A percentile compares a stretch with the other conserved stretches of the same genome.
phyloP scores from a whole-genome alignment of 2,329 filamentous ascomycete species.

The Neofusicoccum parvum region DNA sequence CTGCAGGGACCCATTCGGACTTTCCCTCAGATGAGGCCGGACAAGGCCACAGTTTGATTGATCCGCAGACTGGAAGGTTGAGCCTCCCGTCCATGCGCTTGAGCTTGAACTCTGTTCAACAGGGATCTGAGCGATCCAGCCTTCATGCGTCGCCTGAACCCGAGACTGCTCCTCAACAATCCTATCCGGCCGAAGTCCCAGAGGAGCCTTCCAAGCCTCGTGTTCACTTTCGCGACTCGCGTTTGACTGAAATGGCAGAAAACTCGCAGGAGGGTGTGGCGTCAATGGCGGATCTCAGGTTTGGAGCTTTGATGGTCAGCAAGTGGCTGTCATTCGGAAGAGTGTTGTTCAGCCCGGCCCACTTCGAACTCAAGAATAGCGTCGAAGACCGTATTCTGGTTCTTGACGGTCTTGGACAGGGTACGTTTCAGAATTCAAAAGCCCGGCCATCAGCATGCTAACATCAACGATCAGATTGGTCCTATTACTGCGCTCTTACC shows the following conservation, averaged over 20 bases:
- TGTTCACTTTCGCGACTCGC: slow-evolving; percentile 55
- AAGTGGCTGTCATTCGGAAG: slow-evolving; percentile 87
- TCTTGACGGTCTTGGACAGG: slow-evolving; percentile 80
- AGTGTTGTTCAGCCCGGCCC: slow-evolving; percentile 77
- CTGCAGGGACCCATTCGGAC: slow-evolving; percentile 24
- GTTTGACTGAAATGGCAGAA: slow-evolving; percentile 52
- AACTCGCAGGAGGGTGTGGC: slow-evolving; percentile 40
- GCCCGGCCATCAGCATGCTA: neutral
- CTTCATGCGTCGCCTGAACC: slow-evolving; percentile 31
- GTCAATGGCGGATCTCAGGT: slow-evolving; percentile 72
- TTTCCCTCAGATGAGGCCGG: slow-evolving; percentile 2
- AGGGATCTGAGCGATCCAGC: slow-evolving; percentile 36
- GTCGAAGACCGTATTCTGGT: slow-evolving; percentile 70
- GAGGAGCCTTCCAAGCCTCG: neutral
- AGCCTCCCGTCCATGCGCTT: slow-evolving; percentile 21
- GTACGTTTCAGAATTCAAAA: slow-evolving; percentile 27
- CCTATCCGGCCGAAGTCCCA: neutral
- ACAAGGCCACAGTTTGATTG: neutral
- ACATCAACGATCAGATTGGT: slow-evolving; percentile 67
- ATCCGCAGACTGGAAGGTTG: slow-evolving; percentile 9
- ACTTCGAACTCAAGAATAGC: slow-evolving; percentile 66
- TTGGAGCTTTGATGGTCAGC: slow-evolving; percentile 81
- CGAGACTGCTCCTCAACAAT: neutral
- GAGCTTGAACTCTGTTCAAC: slow-evolving; percentile 5
- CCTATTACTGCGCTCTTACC: slow-evolving; percentile 79